phyloP scores from a whole-genome alignment of 2,329 filamentous ascomycete species.

The Thielaviopsis cerberus region DNA sequence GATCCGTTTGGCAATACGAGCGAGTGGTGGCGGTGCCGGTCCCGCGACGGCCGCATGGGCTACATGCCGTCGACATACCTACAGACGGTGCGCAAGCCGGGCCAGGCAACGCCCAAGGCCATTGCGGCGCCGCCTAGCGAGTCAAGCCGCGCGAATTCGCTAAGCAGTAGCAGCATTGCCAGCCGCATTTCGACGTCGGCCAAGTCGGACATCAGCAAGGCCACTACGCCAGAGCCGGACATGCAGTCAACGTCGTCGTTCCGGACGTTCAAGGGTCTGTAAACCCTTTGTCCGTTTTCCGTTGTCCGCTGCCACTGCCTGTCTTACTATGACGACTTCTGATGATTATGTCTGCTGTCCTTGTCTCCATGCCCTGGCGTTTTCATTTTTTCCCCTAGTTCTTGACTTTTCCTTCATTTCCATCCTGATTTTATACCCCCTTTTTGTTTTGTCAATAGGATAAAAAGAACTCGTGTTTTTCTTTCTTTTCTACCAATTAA shows the following conservation, averaged over 20 bases:
- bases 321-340: background rate
- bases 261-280: conserved; percentile 9
- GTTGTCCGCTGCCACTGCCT: background rate
- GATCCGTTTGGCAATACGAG: conserved; percentile 82
- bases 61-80: conserved; percentile 86
- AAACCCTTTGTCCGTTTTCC: background rate
- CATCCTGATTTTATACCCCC: background rate
- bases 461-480: background rate
- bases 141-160: conserved; percentile 28
- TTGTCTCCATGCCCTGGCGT: background rate
- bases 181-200: conserved; percentile 6
- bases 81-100: conserved; percentile 45
- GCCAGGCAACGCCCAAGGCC: conserved; percentile 25
- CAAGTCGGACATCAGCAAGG: conserved; percentile 9
- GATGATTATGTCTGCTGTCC: background rate
- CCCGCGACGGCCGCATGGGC: conserved; percentile 73
- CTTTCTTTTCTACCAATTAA: no score
- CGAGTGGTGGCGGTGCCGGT: conserved; percentile 94
- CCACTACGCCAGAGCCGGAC: conserved; percentile 4
- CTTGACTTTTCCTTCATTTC: background rate
- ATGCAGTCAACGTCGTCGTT: conserved; percentile 8
- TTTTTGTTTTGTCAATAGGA: no score
- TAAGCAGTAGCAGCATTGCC: conserved; percentile 24
- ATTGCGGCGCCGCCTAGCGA: conserved; percentile 32
- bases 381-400: background rate